Conservation (phyloP, 2,329 filamentous ascomycete genomes). For the Torrubiellomyces zombiae region DNA sequence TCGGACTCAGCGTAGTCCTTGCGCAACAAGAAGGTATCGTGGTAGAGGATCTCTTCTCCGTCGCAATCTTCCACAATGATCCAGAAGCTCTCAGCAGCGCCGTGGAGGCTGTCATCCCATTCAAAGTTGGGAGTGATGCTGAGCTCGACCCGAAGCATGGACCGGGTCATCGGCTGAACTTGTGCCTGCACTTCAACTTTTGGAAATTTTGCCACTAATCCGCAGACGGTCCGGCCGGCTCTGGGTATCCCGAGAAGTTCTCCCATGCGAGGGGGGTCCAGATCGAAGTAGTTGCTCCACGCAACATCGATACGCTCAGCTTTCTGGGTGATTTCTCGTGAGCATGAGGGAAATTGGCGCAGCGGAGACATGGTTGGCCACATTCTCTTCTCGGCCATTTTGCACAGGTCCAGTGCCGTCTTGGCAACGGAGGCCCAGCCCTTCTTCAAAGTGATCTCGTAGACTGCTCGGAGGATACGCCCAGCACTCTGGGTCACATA, state of each 20-base stretch:
- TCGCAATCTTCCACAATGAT: constrained; percentile 95
- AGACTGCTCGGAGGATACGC: constrained; percentile 85
- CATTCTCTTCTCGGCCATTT: constrained; percentile 99
- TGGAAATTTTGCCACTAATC: constrained; percentile 81
- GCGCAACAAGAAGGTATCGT: constrained; percentile 84
- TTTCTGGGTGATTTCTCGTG: constrained; percentile 76
- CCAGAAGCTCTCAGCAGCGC: constrained; percentile 85
- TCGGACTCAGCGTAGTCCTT: constrained; percentile 77
- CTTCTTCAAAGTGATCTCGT: constrained; percentile 94
- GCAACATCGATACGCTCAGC: constrained; percentile 88
- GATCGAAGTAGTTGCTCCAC: constrained; percentile 87
- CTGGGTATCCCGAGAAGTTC: constrained; percentile 84
- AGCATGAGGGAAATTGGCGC: constrained; percentile 71
- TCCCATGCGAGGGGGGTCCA: constrained; percentile 91
- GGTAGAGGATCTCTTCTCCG: constrained; percentile 86
- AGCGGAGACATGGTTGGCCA: constrained; percentile 98
- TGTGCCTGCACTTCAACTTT: constrained; percentile 84
- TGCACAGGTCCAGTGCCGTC: constrained; percentile 83
- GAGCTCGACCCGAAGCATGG: constrained; percentile 78
- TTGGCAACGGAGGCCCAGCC: constrained; percentile 90
- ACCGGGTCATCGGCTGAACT: constrained; percentile 86
- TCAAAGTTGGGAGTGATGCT: constrained; percentile 88
- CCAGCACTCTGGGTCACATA: constrained; percentile 97
- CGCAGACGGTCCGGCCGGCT: constrained; percentile 71
- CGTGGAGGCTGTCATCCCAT: constrained; percentile 85